These are phyloP conservation scores for Kodamaea neixiangensis DNA, from an alignment of 805 yeast genomes.

Conservation along the genomic window DNA sequence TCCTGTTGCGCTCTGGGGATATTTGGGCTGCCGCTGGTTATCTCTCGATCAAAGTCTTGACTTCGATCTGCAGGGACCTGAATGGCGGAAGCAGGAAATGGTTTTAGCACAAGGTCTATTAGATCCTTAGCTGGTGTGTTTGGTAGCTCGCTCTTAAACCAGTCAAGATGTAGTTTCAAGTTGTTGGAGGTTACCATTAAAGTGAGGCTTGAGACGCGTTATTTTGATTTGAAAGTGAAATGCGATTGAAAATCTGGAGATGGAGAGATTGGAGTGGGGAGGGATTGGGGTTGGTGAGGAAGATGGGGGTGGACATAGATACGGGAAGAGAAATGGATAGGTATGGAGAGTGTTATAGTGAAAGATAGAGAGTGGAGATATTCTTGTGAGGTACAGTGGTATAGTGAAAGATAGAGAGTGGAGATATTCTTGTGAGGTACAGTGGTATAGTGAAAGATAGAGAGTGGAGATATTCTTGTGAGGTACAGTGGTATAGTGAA, in stretches of 20 bases:
- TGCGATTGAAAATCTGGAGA: neutral
- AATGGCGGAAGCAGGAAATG: constrained; percentile 5
- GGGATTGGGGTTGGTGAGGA: too few species aligned
- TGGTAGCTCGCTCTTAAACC: constrained; percentile 15
- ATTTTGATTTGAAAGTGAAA: neutral
- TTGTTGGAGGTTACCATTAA: constrained; percentile 16
- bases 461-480: too few species aligned
- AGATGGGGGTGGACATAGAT: too few species aligned
- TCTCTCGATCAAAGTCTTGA: neutral
- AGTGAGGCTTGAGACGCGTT: constrained; percentile 1
- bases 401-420: too few species aligned
- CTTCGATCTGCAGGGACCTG: neutral
- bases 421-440: too few species aligned
- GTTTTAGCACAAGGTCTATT: constrained; percentile 10
- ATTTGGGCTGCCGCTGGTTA: neutral
- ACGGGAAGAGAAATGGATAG: too few species aligned
- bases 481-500: too few species aligned
- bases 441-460: too few species aligned
- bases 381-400: too few species aligned
- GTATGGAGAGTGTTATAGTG: too few species aligned
- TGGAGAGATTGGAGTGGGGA: neutral
- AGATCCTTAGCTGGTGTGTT: constrained; percentile 12
- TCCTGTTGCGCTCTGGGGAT: neutral
- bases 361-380: too few species aligned
- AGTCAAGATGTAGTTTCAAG: constrained; percentile 14